Evolutionary conservation across 108 stramenopile genomes (phyloP).

Genomic region (Skeletonema menzelii): DNA sequence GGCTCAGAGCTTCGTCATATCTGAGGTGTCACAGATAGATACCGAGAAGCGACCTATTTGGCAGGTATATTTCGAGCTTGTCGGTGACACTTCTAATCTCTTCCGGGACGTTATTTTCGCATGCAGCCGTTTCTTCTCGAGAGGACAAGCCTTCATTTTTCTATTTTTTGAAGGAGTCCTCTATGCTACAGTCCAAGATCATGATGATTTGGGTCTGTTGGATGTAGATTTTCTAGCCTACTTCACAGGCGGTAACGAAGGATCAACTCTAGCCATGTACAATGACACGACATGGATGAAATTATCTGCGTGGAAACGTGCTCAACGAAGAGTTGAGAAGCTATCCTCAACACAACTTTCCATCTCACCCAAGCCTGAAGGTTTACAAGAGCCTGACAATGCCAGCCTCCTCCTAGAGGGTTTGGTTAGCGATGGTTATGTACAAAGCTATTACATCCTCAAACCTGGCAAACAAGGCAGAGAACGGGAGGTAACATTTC

Average conservation of each 20-base stretch:
- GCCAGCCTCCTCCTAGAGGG: neutral
- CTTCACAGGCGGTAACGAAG: slow-evolving; percentile 34
- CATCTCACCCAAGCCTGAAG: neutral
- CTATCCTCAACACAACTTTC: neutral
- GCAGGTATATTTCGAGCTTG: slow-evolving; percentile 80
- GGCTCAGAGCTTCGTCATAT: slow-evolving; percentile 52
- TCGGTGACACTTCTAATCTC: slow-evolving; percentile 22
- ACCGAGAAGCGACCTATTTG: slow-evolving; percentile 10
- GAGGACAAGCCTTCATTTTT: slow-evolving; percentile 55
- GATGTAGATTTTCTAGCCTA: slow-evolving; percentile 73
- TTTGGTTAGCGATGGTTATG: slow-evolving; percentile 54
- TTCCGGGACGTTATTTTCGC: slow-evolving; percentile 56
- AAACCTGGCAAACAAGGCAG: slow-evolving; percentile 25
- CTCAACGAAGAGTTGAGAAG: neutral
- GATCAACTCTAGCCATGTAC: slow-evolving; percentile 39
- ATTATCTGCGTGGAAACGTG: slow-evolving; percentile 22
- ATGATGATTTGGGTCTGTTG: slow-evolving; percentile 67
- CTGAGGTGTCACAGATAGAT: slow-evolving; percentile 50
- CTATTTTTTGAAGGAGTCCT: slow-evolving; percentile 65
- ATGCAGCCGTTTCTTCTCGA: slow-evolving; percentile 57
- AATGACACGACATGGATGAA: slow-evolving; percentile 39
- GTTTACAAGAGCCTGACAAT: neutral
- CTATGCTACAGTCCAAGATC: slow-evolving; percentile 59
- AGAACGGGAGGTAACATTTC: slow-evolving; percentile 55
- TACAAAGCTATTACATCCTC: slow-evolving; percentile 69